Base-by-base conservation (phyloP, 345 rosid genomes). In the Citrus trifoliata region DNA sequence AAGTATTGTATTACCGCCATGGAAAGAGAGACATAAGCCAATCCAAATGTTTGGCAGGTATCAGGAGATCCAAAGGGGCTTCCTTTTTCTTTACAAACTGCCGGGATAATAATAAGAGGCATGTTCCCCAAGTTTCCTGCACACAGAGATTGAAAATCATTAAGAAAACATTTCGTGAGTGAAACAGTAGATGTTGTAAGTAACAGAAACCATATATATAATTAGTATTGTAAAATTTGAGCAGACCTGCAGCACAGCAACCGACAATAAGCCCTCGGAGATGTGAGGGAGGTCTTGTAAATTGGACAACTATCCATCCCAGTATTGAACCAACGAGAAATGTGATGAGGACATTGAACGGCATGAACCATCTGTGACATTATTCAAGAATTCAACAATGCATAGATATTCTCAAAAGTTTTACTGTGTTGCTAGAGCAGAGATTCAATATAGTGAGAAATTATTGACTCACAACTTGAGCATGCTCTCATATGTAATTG, bases 101-200 rank as follows among this genome's bases (percentile, higher is more conserved):
- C 94, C 66, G 97, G 97, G 76, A 92, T 81, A 70, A 92, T 83
- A 9, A 92, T 83, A 62, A 92, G 88, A 55, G 86, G 85, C 90
- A 92, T 75, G 73, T 88, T 89, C 64, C 94, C 94, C 87, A 86
- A 65, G 79, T 89, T 92, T 35, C 97, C 97, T 92, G 77, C 67
- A 10, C 58, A 62, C 18, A 75, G 35, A 40, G 76, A 30, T 28
- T 0, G 7, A 14, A 46, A 32, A 25, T 13, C 63, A 14, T 53
- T 53, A 18, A 53, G 58, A 19, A 53, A 53, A 14, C 21, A 62
- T 62, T 62, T 32, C 3, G 68, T 25, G 2, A 32, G 19, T 64
- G 68, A 64, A 64, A 7, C 37, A 32, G 3, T 18, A 19, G 40
- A 30, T 5, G 67, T 6, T 63, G 21, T 16, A 13, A 38, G 21